These are phyloP conservation scores for Tremella mesenterica DNA, from an alignment of 768 basidiomycete genomes.

Conservation along the genomic window DNA sequence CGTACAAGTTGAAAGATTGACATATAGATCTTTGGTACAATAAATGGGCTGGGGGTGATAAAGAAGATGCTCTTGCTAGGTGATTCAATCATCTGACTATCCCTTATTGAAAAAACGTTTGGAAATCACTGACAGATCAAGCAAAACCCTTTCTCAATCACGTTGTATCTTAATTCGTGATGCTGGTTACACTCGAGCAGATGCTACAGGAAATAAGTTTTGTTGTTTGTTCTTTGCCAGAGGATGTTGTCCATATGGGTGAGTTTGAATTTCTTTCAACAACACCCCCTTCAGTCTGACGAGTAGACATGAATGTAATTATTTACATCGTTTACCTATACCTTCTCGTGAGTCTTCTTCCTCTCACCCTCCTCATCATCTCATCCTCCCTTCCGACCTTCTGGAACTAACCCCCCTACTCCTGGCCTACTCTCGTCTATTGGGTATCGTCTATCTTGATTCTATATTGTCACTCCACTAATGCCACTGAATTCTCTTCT, in stretches of 20 bases:
- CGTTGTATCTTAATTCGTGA: slow-evolving; percentile 81
- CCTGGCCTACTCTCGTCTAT: too few species aligned
- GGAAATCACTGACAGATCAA: slow-evolving; percentile 40
- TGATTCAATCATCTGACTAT: slow-evolving; percentile 49
- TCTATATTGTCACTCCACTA: background rate
- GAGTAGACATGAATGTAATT: slow-evolving; percentile 68
- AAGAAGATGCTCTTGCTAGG: slow-evolving; percentile 95
- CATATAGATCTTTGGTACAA: slow-evolving; percentile 82
- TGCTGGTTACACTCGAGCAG: slow-evolving; percentile 86
- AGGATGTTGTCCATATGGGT: slow-evolving; percentile 93
- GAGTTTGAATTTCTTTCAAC: slow-evolving; percentile 13
- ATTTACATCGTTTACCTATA: slow-evolving; percentile 79
- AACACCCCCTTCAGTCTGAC: background rate
- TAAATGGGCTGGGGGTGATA: slow-evolving; percentile 99
- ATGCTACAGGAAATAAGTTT: slow-evolving; percentile 85
- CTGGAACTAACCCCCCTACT: too few species aligned
- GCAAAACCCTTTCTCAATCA: slow-evolving; percentile 89
- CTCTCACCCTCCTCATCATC: background rate
- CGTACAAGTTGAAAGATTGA: slow-evolving; percentile 5
- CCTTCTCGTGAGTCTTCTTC: slow-evolving; percentile 45
- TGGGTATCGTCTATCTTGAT: too few species aligned
- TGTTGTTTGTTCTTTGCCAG: slow-evolving; percentile 90
- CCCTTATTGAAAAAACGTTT: too few species aligned
- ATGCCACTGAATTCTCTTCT: too few species aligned
- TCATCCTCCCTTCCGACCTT: too few species aligned